Evolutionary conservation across 1,139 yeast genomes (phyloP).

Genomic region (Komagataea norvegica): DNA sequence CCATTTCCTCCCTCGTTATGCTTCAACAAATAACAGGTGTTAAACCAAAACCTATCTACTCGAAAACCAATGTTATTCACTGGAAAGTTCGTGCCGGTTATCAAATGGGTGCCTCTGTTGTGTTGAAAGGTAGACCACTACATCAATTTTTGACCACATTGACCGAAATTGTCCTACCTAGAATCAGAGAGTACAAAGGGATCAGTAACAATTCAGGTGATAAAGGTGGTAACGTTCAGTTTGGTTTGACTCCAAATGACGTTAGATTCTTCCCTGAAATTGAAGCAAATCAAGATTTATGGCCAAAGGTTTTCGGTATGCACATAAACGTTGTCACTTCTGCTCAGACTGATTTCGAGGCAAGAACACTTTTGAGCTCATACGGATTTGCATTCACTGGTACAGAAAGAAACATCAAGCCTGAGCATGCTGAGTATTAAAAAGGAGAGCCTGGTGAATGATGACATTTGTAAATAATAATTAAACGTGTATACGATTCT

Average conservation of each 20-base stretch:
- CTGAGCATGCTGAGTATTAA: conserved; percentile 20
- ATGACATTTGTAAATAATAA: neutral
- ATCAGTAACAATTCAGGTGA: conserved; percentile 77
- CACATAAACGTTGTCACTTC: conserved; percentile 81
- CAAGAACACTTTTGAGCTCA: conserved; percentile 80
- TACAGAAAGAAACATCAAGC: conserved; percentile 34
- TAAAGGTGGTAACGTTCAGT: conserved; percentile 75
- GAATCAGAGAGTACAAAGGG: conserved; percentile 85
- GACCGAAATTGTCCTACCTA: conserved; percentile 88
- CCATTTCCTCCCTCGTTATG: conserved; percentile 74
- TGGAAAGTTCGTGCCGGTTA: conserved; percentile 89
- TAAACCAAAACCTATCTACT: conserved; percentile 69
- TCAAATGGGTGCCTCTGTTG: conserved; percentile 88
- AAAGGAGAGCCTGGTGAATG: neutral
- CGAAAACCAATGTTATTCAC: conserved; percentile 74
- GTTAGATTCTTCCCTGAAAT: conserved; percentile 88
- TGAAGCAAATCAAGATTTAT: conserved; percentile 83
- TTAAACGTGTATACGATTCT: conserved; percentile 1
- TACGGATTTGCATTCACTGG: conserved; percentile 78
- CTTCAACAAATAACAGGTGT: conserved; percentile 91
- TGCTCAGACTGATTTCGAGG: conserved; percentile 88
- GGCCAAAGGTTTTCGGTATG: conserved; percentile 85
- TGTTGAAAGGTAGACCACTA: conserved; percentile 76
- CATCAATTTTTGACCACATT: conserved; percentile 80
- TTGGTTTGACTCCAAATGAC: conserved; percentile 78